Base-by-base conservation (phyloP, 768 basidiomycete species). In the Boletus sp. region DNA sequence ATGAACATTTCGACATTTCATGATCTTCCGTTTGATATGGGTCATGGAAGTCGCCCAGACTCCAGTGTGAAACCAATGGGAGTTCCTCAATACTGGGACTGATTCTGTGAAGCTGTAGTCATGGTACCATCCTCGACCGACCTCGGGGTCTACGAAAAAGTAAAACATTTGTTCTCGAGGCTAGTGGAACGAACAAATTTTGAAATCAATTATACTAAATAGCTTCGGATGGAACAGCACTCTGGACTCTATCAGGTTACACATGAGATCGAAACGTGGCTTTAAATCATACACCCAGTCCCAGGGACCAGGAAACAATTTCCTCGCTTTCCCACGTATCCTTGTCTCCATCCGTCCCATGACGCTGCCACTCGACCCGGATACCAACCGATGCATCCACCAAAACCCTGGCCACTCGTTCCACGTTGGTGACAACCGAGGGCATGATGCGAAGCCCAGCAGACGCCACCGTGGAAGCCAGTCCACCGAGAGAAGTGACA, bases 241-340 rank as follows among this genome's bases (percentile, higher is more conserved):
- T n/a, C n/a, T 10, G n/a, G 5, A n/a, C 14, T 4, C n/a, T 29
- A 9, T 10, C 32, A 32, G 14, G 39, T 20, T 24, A 47, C 18
- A 52, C 10, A 5, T 30, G 10, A n/a, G 15, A 30, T 30, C 29
- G 15, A 46, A 47, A 47, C 17, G 17, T 46, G 28, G 17, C 29
- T n/a, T 15, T 37, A n/a, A 6, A 28, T 54, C 33, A 67, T 36
- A 56, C 66, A 9, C 68, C 67, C 30, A 62, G 37, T 11, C 64
- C 66, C 11, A 61, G 37, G 7, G 67, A 61, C 67, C 61, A 65
- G 4, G 68, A 54, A 5, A 70, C 50, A 8, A 70, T 67, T 18
- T 65, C 67, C 7, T 70, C 66, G 12, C 61, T 70, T 35, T 69
- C 68, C 65, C 68, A 70, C 10, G 65, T 67, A 10, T 65, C 37